Evolutionary conservation across 768 basidiomycete species (phyloP).

Genomic region (Boletus sp.): DNA sequence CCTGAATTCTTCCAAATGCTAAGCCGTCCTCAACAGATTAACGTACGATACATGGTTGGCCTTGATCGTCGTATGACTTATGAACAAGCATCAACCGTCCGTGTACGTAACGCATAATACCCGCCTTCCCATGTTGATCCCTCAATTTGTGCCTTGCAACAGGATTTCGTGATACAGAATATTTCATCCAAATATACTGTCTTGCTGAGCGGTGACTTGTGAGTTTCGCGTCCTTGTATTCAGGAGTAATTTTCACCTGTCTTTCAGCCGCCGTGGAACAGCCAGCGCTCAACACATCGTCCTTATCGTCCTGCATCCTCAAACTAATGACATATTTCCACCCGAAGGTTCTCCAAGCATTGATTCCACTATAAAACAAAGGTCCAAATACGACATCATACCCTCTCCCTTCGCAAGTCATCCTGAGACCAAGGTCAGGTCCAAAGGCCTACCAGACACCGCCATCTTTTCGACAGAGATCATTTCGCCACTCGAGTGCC

Average conservation of each 20-base stretch:
- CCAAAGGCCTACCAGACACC: slow-evolving; percentile 3
- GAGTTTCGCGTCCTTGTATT: slow-evolving; percentile 27
- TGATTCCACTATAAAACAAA: slow-evolving; percentile 16
- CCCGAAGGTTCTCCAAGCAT: slow-evolving; percentile 15
- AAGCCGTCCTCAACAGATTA: slow-evolving; percentile 36
- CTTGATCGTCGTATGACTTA: slow-evolving; percentile 36
- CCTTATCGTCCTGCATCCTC: slow-evolving; percentile 18
- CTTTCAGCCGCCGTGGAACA: slow-evolving; percentile 46
- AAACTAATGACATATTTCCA: slow-evolving; percentile 5
- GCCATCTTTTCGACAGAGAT: slow-evolving; percentile 38
- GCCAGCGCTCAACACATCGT: slow-evolving; percentile 14
- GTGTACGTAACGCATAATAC: slow-evolving; percentile 35
- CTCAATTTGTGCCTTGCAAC: background rate
- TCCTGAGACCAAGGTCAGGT: slow-evolving; percentile 7
- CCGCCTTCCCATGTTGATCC: background rate
- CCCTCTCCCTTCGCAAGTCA: slow-evolving; percentile 18
- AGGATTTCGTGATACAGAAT: slow-evolving; percentile 51
- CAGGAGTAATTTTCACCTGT: background rate
- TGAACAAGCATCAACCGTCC: slow-evolving; percentile 43
- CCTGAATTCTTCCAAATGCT: slow-evolving; percentile 41
- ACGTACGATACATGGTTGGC: slow-evolving; percentile 41
- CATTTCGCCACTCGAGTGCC: slow-evolving; percentile 40
- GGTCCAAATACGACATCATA: slow-evolving; percentile 7
- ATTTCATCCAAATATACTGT: slow-evolving; percentile 49
- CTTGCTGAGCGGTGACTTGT: slow-evolving; percentile 58